Percentiles rank a stretch among this genome's conserved stretches.
These are phyloP conservation scores for Mrakia gelida DNA, from an alignment of 768 basidiomycete species.

Conservation along the genomic window DNA sequence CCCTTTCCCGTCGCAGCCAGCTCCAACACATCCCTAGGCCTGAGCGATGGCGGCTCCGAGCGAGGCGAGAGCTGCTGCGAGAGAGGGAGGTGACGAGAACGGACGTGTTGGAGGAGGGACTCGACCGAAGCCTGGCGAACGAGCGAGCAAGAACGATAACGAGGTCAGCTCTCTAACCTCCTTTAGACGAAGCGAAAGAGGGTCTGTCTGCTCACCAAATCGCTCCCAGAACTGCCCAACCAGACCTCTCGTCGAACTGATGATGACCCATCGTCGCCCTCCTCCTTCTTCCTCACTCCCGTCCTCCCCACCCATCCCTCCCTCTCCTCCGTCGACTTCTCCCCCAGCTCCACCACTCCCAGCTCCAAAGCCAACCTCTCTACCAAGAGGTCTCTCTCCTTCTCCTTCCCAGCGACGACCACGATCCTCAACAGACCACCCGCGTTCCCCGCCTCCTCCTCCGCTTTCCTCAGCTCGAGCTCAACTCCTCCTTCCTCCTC, in stretches of 20 bases:
- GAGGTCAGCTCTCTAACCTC: background rate
- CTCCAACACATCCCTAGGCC: background rate
- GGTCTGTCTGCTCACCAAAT: background rate
- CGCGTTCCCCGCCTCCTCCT: background rate
- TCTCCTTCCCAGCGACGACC: background rate
- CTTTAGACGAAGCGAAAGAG: background rate
- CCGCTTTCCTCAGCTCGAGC: constrained; percentile 9
- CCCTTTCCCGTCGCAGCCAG: constrained; percentile 20
- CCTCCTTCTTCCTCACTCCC: background rate
- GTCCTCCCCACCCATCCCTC: background rate
- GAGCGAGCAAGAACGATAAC: too few species aligned
- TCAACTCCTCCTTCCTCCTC: background rate
- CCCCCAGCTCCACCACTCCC: background rate
- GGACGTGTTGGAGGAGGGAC: background rate
- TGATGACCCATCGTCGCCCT: background rate
- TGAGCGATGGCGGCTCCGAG: background rate
- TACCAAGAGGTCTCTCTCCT: background rate
- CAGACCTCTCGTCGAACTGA: background rate
- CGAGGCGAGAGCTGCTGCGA: constrained; percentile 12
- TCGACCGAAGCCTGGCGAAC: background rate
- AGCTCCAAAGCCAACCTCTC: constrained; percentile 7
- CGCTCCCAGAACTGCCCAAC: background rate
- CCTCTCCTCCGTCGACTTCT: background rate
- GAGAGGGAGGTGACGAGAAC: background rate
- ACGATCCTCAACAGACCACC: constrained; percentile 2